Base-by-base conservation (phyloP, 495 filamentous ascomycete genomes). In the Penicillium turbatum region DNA sequence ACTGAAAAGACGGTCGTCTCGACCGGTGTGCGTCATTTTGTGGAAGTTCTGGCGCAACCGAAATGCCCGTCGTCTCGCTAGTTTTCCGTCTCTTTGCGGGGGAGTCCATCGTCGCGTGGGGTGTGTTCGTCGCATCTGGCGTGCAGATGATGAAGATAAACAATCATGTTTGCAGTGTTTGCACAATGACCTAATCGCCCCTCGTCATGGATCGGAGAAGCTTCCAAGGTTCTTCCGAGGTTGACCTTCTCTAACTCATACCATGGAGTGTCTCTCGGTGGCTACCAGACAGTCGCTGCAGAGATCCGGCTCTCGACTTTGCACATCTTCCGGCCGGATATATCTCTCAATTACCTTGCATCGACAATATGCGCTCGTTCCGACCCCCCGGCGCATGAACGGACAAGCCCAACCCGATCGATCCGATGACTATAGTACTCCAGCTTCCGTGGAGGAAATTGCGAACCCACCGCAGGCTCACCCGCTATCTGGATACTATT, bases 1-100 rank as follows among this genome's bases (percentile, higher is more conserved):
- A 86, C 38, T 81, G 79, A 61, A 83, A 87, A 0, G 85, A 87
- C 0, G 79, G 77, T 5, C 78, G 78, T 29, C 56, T 46, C 10
- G 59, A 57, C 37, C 71, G 62, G 36, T 55, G 65, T 41, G 53
- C 40, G 34, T 60, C 55, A 48, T 58, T 52, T 54, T 63, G 66
- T 54, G 70, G 48, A 40, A 49, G 24, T 24, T 43, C 30, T 34
- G 39, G 39, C 3, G 19, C 38, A 15, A 64, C 56, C 29, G 60
- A 12, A 21, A 57, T 49, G 1, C 68, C 69, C n/a, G 70, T 69
- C 17, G 65, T 69, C 6, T 77, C 78, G 51, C 79, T 82, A 30
- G 76, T 85, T 64, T 79, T 84, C 53, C 83, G 82, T 59, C 82
- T 73, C 64, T 88, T 86, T n/a, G 81, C 71, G 46, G 82, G 79